These are phyloP conservation scores for Camptophora hylomeconis DNA, from an alignment of 2,329 filamentous ascomycete species.

Conservation along the genomic window DNA sequence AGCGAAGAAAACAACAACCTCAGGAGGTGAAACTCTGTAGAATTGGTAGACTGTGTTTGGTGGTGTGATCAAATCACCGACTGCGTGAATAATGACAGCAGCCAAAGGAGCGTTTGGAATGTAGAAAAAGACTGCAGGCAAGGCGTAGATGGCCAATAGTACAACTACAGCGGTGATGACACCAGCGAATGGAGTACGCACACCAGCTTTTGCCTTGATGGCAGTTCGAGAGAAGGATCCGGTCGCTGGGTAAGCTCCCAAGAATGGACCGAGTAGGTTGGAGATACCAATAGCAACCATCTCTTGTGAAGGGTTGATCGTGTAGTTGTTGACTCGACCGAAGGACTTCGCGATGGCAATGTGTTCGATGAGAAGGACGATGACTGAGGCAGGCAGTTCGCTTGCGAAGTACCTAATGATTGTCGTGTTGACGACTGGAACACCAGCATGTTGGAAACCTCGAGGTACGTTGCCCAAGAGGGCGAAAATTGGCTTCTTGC, in stretches of 20 bases:
- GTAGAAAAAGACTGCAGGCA: slow-evolving; percentile 84
- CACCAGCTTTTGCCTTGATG: slow-evolving; percentile 93
- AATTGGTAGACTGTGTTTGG: slow-evolving; percentile 90
- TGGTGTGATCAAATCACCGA: slow-evolving; percentile 80
- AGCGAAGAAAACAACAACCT: slow-evolving; percentile 84
- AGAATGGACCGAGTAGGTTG: slow-evolving; percentile 80
- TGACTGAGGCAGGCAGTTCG: slow-evolving; percentile 72
- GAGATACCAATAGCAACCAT: slow-evolving; percentile 86
- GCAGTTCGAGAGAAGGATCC: slow-evolving; percentile 94
- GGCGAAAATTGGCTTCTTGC: slow-evolving; percentile 52
- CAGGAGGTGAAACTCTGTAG: slow-evolving; percentile 82
- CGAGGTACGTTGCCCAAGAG: slow-evolving; percentile 67
- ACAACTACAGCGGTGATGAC: slow-evolving; percentile 78
- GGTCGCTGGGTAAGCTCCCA: slow-evolving; percentile 83
- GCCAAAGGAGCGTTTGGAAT: slow-evolving; percentile 71
- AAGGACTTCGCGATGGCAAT: slow-evolving; percentile 97
- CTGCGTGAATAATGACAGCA: slow-evolving; percentile 90
- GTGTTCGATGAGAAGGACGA: slow-evolving; percentile 92
- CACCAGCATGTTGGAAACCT: slow-evolving; percentile 69
- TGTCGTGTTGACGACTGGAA: slow-evolving; percentile 52
- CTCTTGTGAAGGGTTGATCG: slow-evolving; percentile 89
- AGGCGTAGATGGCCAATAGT: slow-evolving; percentile 75
- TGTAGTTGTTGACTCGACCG: slow-evolving; percentile 89
- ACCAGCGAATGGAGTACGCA: slow-evolving; percentile 80
- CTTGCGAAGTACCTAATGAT: slow-evolving; percentile 57